Evolutionary conservation across 495 filamentous ascomycete species (phyloP).

Genomic region (Talaromyces proteolyticus): DNA sequence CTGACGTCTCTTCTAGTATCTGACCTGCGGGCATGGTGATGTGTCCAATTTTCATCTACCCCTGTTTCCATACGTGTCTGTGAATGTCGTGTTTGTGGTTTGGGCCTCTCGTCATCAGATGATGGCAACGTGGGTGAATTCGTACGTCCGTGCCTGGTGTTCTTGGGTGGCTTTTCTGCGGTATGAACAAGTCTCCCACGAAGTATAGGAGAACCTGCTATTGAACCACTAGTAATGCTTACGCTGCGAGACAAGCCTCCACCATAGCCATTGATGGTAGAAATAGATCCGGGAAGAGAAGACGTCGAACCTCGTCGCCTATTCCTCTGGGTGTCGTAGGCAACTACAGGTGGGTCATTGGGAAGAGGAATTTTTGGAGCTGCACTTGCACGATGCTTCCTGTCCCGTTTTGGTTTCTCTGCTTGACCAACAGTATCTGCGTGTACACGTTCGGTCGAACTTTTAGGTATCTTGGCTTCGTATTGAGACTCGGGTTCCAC

Average conservation of each 20-base stretch:
- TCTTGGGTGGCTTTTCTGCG: background rate
- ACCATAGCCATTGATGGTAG: conserved; percentile 3
- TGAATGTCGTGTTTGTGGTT: background rate
- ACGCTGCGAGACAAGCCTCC: conserved; percentile 5
- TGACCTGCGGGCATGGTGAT: background rate
- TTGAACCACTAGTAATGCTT: conserved; percentile 3
- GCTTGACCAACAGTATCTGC: background rate
- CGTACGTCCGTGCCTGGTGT: background rate
- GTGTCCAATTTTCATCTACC: background rate
- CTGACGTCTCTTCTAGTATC: background rate
- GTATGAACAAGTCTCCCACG: background rate
- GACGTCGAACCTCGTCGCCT: background rate
- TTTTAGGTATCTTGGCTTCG: background rate
- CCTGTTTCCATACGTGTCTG: background rate
- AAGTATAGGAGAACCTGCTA: background rate
- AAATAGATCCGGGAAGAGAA: conserved; percentile 1
- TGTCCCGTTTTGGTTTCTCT: background rate
- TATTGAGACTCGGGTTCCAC: background rate
- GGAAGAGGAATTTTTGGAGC: conserved; percentile 5
- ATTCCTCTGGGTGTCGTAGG: background rate
- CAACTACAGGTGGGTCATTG: background rate
- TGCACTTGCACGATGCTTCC: background rate
- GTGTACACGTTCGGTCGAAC: background rate
- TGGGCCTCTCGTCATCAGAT: conserved; percentile 30
- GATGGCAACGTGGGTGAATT: conserved; percentile 32